These are phyloP conservation scores for Cucumis cinereus DNA, from an alignment of 306 rosid genomes.

Conservation along the genomic window DNA sequence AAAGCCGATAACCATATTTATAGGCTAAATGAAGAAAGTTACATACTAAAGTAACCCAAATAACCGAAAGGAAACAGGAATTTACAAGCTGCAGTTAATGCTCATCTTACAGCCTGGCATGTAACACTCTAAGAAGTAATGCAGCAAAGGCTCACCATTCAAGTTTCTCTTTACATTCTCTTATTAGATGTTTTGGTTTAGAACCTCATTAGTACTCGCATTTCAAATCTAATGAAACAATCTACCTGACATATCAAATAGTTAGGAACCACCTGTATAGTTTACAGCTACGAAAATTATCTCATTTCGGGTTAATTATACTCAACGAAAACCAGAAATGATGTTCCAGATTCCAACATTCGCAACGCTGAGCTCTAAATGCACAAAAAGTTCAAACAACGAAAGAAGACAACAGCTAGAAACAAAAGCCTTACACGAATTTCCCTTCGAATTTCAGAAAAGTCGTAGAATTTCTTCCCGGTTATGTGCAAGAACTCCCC, in stretches of 20 bases:
- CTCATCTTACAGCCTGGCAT: neutral
- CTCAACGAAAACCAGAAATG: neutral
- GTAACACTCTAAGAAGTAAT: neutral
- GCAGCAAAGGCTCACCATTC: neutral
- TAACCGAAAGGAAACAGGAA: too few species aligned
- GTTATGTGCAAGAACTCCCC: conserved; percentile 95
- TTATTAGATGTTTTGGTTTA: neutral
- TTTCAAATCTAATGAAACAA: neutral
- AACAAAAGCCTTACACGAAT: conserved; percentile 48
- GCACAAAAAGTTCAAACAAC: neutral
- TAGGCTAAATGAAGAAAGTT: too few species aligned
- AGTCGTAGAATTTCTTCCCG: conserved; percentile 57
- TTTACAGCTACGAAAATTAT: neutral
- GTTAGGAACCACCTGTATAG: neutral
- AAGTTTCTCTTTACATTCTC: neutral
- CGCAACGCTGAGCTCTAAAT: neutral
- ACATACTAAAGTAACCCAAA: too few species aligned
- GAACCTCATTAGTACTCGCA: neutral
- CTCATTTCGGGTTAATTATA: neutral
- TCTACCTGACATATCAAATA: neutral
- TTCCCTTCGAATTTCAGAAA: conserved; percentile 82
- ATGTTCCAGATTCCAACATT: neutral
- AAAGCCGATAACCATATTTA: too few species aligned
- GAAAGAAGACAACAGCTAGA: neutral
- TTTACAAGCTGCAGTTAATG: too few species aligned